Evolutionary conservation across 202 grass and related monocot genomes (phyloP), one percentile per base, ranked within the genome.

Genomic region (Zoysia matrella): DNA sequence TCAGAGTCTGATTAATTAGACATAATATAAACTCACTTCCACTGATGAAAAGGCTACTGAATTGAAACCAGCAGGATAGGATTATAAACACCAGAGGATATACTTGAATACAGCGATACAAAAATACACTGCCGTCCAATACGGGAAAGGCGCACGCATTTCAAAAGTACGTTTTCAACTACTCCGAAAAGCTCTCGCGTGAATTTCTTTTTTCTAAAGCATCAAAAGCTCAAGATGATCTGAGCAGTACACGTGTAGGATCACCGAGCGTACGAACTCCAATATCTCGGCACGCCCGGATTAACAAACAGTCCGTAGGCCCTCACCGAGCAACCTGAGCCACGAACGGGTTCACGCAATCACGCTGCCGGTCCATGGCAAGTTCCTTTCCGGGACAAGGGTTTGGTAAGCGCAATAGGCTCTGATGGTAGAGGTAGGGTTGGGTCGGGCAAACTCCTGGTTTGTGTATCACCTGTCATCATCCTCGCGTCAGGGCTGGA

Each of bases 371-470:
- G 65, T 44, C 48, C 56, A 71, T 51, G 56, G 42, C 18, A 56
- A 69, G 74, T 83, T 57, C 83, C 88, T 90, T 74, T 90, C 69
- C 84, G 75, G 70, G 75, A 80, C 80, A 86, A 48, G 84, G 84
- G 88, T 90, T 90, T 90, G 84, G 88, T 90, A 71, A 79, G 80
- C 69, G 79, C 88, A 86, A 74, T 79, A 75, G 58, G 7, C 60
- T 79, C 74, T 64, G 45, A 83, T 61, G 69, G 69, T 78, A 73
- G 73, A 12, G 30, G 6, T 3, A 5, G 56, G 46, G 72, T 47
- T 73, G 72, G 58, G 45, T 12, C 65, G 43, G 2, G 44, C 77
- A 60, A 53, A 36, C 82, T 85, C 72, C 52, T 73, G 52, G 18
- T 53, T 53, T 15, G 73, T 11, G 22, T 82, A 51, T 78, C 83